phyloP scores from a whole-genome alignment of 257 asterid genomes.

The Salvia rosmarinus region DNA sequence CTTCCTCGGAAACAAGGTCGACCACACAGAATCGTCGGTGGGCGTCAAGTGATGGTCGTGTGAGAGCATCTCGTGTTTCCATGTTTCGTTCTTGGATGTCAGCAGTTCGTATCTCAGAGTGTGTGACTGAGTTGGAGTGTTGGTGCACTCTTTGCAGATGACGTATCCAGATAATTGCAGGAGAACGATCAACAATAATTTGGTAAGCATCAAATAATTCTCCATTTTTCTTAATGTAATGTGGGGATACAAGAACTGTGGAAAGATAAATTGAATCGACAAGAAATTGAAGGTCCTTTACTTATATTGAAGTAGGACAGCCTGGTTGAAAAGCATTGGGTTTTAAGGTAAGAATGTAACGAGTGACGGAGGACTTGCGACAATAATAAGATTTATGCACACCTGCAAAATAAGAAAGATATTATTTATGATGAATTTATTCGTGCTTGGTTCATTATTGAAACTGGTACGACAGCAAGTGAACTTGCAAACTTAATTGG shows the following conservation, averaged over 20 bases:
- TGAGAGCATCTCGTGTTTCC: conserved; percentile 60
- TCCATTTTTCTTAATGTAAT: conserved; percentile 27
- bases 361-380: conserved; percentile 28
- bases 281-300: not conserved
- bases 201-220: conserved; percentile 34
- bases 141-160: conserved; percentile 67
- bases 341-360: conserved; percentile 50
- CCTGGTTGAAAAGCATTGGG: conserved; percentile 37
- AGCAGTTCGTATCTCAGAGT: conserved; percentile 57
- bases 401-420: conserved; percentile 4
- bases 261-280: not conserved
- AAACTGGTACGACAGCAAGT: not conserved
- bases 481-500: not conserved
- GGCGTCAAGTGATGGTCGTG: conserved; percentile 78
- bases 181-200: conserved; percentile 29
- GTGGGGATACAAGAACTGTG: no score
- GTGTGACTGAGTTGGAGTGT: conserved; percentile 60
- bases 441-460: not conserved
- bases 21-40: conserved; percentile 82
- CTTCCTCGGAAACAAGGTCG: conserved; percentile 69
- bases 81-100: conserved; percentile 62
- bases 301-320: not conserved
- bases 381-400: not conserved
- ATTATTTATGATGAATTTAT: not conserved
- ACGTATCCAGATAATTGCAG: conserved; percentile 37